These are phyloP conservation scores for Plasmodium fragile DNA, from an alignment of 169 alveolate species.

Conservation along the genomic window DNA sequence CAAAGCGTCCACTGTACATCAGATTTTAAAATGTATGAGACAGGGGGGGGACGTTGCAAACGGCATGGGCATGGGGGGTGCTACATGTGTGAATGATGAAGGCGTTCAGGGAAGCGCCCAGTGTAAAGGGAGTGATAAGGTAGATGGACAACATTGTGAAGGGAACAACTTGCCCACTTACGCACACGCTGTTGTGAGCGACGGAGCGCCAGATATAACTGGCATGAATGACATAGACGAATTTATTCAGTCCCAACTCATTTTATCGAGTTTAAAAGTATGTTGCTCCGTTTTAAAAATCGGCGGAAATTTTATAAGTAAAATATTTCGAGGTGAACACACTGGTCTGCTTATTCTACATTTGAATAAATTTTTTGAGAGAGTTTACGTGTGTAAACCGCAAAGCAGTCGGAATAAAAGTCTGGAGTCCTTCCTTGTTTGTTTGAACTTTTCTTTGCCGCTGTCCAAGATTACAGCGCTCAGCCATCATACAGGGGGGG, in stretches of 20 bases:
- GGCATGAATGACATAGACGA: conserved; percentile 96
- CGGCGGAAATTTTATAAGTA: conserved; percentile 97
- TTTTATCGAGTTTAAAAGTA: conserved; percentile 94
- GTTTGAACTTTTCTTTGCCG: conserved; percentile 79
- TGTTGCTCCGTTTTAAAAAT: conserved; percentile 90
- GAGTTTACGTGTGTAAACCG: conserved; percentile 91
- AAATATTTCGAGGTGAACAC: conserved; percentile 96
- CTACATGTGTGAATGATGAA: background rate
- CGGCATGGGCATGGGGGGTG: conserved; percentile 18
- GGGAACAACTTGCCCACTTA: conserved; percentile 68
- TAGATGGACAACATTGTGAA: background rate
- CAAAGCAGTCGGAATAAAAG: conserved; percentile 90
- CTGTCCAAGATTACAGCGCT: conserved; percentile 24
- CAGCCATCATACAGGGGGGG: background rate
- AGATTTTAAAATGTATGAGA: conserved; percentile 84
- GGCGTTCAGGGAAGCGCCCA: background rate
- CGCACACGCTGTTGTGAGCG: conserved; percentile 96
- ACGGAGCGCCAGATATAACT: conserved; percentile 99
- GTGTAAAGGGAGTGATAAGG: background rate
- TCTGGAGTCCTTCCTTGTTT: conserved; percentile 91
- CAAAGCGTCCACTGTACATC: conserved; percentile 91
- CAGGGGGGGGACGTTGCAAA: conserved; percentile 87
- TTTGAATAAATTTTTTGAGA: conserved; percentile 84
- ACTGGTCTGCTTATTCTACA: conserved; percentile 87
- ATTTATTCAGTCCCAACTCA: conserved; percentile 94